Evolutionary conservation across 495 filamentous ascomycete species (phyloP), one percentile per base, ranked within the genome.

Genomic region (Daldinia decipiens): DNA sequence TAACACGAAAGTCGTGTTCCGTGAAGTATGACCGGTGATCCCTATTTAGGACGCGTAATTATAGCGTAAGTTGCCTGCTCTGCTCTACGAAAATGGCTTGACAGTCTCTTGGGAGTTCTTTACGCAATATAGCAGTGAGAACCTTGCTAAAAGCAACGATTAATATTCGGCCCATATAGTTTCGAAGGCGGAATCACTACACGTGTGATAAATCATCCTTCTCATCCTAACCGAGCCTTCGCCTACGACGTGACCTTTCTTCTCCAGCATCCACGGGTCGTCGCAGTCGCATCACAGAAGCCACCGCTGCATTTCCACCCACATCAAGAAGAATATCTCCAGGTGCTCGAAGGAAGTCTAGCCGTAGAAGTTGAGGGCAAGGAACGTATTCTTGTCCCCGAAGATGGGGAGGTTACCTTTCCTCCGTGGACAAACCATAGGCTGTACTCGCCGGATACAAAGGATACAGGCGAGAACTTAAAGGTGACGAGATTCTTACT

Each of bases 301-400:
- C 82, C 82, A n/a, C 82, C 82, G n/a, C 50, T 77, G 8, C 82
- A 84, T 63, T 82, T 84, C 43, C 82, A 84, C 61, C 79, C 79
- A 11, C 76, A 79, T 32, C 82, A 84, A 54, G 75, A 76, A 53
- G 82, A 84, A 64, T 84, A 79, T 68, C 66, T 84, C 34, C 59
- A 79, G 27, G 70, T 81, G 15, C 31, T 80, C 19, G 70, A 81
- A 40, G 82, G 82, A 2, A 62, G 68, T 40, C 56, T 84, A 5
- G 77, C 68, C 7, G 43, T 82, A 38, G 80, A 83, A 51, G 45
- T 81, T 19, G 72, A 79, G 21, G 81, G 81, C 19, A 54, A 67
- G 13, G 80, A 79, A 27, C 65, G 72, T 38, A 56, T 80, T 12
- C 57, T 83, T 5, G 59, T 34, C 5, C 62, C 74, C 1, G 67